These are phyloP conservation scores for Penicillium silybi DNA, from an alignment of 495 filamentous ascomycete species.

Conservation along the genomic window DNA sequence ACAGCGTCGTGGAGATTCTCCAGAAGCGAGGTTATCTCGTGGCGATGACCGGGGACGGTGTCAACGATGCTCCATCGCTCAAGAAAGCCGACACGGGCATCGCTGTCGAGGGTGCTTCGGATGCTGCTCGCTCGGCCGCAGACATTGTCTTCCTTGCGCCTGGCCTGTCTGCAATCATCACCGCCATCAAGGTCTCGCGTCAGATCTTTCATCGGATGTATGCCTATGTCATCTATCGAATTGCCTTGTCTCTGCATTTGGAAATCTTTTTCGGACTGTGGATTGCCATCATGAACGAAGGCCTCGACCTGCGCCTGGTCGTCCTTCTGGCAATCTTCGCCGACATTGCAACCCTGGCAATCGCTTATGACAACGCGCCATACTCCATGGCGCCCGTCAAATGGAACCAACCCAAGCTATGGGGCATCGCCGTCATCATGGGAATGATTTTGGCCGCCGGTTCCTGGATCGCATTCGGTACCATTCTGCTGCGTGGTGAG, in stretches of 20 bases:
- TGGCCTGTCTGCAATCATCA: constrained; percentile 88
- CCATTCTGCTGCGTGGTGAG: constrained; percentile 63
- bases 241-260: constrained; percentile 85
- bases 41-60: constrained; percentile 98
- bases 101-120: constrained; percentile 89
- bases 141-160: constrained; percentile 93
- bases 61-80: constrained; percentile 92
- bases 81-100: constrained; percentile 90
- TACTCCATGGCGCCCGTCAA: constrained; percentile 84
- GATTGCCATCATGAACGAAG: constrained; percentile 82
- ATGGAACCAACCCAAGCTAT: constrained; percentile 90
- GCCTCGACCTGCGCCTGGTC: constrained; percentile 77
- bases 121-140: constrained; percentile 86
- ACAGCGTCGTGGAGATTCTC: constrained; percentile 92
- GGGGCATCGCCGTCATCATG: constrained; percentile 84
- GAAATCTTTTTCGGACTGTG: constrained; percentile 86
- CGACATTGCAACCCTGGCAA: constrained; percentile 87
- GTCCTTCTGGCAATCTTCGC: constrained; percentile 95
- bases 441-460: constrained; percentile 76
- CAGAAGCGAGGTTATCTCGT: constrained; percentile 93
- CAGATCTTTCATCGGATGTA: constrained; percentile 98
- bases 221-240: constrained; percentile 93
- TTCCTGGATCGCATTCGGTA: constrained; percentile 79
- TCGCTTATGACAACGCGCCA: constrained; percentile 90
- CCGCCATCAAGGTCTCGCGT: constrained; percentile 88